A percentile compares a stretch with the other conserved stretches of the same genome.
Conservation (phyloP, 306 rosid species). For the Vigna angularis region DNA sequence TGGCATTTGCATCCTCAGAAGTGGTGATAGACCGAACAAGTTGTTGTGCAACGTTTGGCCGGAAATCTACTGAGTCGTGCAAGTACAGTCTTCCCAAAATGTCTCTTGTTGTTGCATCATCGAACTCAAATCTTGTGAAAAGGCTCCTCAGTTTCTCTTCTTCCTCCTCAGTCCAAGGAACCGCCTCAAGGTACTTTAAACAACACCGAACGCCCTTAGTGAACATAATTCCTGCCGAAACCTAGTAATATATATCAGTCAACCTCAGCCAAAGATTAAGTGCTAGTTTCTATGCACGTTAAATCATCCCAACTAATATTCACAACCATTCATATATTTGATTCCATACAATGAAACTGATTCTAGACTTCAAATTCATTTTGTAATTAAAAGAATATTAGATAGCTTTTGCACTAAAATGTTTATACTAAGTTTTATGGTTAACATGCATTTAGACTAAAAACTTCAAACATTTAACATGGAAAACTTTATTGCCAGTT, state of each 20-base stretch:
- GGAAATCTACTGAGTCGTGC: neutral
- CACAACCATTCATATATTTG: neutral
- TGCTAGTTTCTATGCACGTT: neutral
- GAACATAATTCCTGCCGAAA: constrained; percentile 11
- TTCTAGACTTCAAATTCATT: neutral
- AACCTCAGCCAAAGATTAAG: neutral
- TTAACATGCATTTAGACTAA: neutral
- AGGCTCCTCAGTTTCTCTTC: constrained; percentile 1
- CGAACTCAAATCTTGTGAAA: constrained; percentile 14
- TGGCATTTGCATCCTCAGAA: constrained; percentile 18
- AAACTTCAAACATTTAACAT: neutral
- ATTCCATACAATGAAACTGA: neutral
- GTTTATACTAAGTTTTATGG: neutral
- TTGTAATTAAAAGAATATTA: neutral
- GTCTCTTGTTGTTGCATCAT: constrained; percentile 7
- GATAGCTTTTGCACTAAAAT: neutral
- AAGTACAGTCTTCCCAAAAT: constrained; percentile 6
- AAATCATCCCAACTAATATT: neutral
- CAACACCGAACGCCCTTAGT: constrained; percentile 14
- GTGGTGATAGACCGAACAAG: constrained; percentile 4
- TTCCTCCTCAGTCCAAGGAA: constrained; percentile 26
- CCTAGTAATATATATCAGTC: neutral
- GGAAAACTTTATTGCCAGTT: neutral
- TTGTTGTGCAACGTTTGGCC: constrained; percentile 9
- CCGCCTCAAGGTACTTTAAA: constrained; percentile 10